phyloP scores from a whole-genome alignment of 163 green algal species.

The Coccomyxa subellipsoidea region DNA sequence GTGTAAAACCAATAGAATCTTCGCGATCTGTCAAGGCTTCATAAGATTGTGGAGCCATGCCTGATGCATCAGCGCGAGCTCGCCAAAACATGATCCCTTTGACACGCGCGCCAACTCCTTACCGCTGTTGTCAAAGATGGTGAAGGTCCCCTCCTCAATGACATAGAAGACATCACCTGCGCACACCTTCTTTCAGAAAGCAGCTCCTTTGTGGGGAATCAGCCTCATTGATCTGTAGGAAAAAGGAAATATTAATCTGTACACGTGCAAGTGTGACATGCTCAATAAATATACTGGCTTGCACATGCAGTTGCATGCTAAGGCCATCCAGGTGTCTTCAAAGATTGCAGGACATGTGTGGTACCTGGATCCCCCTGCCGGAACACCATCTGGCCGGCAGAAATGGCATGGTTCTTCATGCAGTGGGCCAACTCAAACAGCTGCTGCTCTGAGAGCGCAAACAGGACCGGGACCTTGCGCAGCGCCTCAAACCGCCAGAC shows the following conservation, averaged over 20 bases:
- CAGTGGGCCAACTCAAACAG: slow-evolving; percentile 72
- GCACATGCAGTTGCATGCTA: no score
- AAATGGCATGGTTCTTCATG: slow-evolving; percentile 52
- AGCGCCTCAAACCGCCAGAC: slow-evolving; percentile 84
- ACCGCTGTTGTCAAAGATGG: slow-evolving; percentile 39
- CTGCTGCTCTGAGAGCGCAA: slow-evolving; percentile 72
- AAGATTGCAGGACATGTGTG: no score
- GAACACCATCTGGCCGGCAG: slow-evolving; percentile 72
- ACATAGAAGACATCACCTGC: slow-evolving; percentile 85
- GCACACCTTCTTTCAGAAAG: slow-evolving; percentile 3
- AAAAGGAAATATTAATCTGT: no score
- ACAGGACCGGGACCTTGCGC: slow-evolving; percentile 79
- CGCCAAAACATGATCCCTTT: slow-evolving; percentile 85
- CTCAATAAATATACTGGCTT: no score
- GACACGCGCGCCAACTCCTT: slow-evolving; percentile 63
- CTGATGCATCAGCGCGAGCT: slow-evolving; percentile 77
- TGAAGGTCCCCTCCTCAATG: slow-evolving; percentile 81
- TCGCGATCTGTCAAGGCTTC: no score
- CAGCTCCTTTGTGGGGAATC: no score
- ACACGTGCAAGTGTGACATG: no score
- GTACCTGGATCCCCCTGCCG: slow-evolving; percentile 62
- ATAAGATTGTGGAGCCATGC: slow-evolving; percentile 3
- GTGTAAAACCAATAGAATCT: no score
- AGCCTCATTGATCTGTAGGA: no score
- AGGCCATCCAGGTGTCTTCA: no score